These are phyloP conservation scores for Trichosporon asahii DNA, from an alignment of 1,284 basidiomycete species.

Conservation along the genomic window DNA sequence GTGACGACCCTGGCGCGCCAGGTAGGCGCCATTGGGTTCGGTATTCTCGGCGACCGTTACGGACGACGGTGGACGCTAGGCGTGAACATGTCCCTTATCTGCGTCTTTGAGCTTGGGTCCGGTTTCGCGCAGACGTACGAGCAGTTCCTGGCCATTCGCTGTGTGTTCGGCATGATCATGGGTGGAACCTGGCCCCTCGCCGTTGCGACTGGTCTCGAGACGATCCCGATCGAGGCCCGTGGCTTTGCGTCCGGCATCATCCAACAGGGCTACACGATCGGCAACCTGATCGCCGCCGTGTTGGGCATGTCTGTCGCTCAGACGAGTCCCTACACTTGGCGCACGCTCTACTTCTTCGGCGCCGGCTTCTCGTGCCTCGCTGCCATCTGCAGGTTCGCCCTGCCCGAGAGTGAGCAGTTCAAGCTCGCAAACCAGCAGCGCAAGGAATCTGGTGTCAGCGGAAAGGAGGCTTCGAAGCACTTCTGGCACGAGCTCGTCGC, in stretches of 20 bases:
- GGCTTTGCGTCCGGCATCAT: conserved; percentile 80
- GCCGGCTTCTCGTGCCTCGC: conserved; percentile 68
- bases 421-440: conserved; percentile 35
- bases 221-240: conserved; percentile 77
- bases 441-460: conserved; percentile 46
- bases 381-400: conserved; percentile 62
- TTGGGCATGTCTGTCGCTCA: conserved; percentile 61
- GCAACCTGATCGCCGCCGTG: conserved; percentile 56
- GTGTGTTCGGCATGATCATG: conserved; percentile 83
- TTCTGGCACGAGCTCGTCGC: conserved; percentile 66
- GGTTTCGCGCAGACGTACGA: conserved; percentile 55
- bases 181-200: conserved; percentile 57
- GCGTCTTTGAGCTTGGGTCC: conserved; percentile 71
- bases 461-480: conserved; percentile 59
- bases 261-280: conserved; percentile 71
- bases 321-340: conserved; percentile 46
- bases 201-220: conserved; percentile 65
- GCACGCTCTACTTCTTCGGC: conserved; percentile 53
- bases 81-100: conserved; percentile 66
- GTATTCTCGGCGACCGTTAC: conserved; percentile 71
- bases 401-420: conserved; percentile 81
- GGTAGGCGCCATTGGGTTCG: conserved; percentile 78
- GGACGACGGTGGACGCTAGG: conserved; percentile 92
- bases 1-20: conserved; percentile 88
- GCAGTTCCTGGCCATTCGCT: conserved; percentile 55